Conservation (phyloP, 2,329 filamentous ascomycete species). For the Penicillium brasilianum region DNA sequence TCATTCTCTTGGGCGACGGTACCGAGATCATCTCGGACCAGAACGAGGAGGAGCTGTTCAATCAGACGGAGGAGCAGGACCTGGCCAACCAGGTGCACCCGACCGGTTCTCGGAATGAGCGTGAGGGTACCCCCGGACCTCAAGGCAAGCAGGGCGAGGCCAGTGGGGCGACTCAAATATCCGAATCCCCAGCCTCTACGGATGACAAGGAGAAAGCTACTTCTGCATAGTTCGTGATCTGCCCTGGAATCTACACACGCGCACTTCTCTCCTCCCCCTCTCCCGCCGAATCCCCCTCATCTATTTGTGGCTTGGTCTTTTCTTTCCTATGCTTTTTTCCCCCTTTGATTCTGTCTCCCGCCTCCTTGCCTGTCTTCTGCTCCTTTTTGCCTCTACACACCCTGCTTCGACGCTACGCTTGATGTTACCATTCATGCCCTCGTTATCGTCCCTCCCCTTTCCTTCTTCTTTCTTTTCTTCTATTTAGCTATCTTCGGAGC, state of each 20-base stretch:
- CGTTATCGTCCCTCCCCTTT: constrained; percentile 18
- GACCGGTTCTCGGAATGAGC: constrained; percentile 47
- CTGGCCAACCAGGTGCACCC: constrained; percentile 80
- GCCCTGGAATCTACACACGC: constrained; percentile 6
- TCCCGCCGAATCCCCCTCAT: constrained; percentile 7
- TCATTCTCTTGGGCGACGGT: constrained; percentile 94
- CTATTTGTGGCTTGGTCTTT: constrained; percentile 13
- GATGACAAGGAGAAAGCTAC: constrained; percentile 43
- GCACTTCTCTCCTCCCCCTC: constrained; percentile 7
- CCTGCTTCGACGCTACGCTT: constrained; percentile 8
- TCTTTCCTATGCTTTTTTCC: constrained; percentile 6
- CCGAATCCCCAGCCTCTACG: constrained; percentile 45
- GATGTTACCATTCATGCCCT: constrained; percentile 26
- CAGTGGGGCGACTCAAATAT: constrained; percentile 36
- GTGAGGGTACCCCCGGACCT: constrained; percentile 59
- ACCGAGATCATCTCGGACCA: constrained; percentile 89
- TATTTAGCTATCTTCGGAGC: constrained; percentile 25
- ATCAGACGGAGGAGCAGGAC: constrained; percentile 88
- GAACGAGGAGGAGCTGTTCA: constrained; percentile 92
- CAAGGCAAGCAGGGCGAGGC: constrained; percentile 41
- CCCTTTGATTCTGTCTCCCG: constrained; percentile 13
- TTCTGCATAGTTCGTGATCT: constrained; percentile 33
- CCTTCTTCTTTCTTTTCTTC: constrained; percentile 15
- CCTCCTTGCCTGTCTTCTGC: constrained; percentile 16
- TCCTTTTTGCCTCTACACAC: not conserved